phyloP scores from a whole-genome alignment of 805 yeast genomes.

The Cyberlindnera euphorbiae region DNA sequence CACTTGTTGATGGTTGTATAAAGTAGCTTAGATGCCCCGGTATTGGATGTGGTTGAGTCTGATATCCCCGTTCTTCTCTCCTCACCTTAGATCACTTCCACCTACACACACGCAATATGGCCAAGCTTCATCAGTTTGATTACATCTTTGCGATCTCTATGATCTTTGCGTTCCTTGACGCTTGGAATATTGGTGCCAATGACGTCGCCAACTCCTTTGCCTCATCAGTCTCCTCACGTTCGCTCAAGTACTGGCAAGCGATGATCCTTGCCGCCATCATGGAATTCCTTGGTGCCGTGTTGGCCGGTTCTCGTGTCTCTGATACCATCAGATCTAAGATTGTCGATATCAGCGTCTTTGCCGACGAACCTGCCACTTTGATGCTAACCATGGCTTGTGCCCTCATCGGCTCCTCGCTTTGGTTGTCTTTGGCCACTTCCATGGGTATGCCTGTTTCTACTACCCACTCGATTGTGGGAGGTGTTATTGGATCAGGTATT shows the following conservation, averaged over 20 bases:
- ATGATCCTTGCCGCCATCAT: constrained; percentile 65
- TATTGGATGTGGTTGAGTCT: too few species aligned
- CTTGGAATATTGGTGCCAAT: constrained; percentile 77
- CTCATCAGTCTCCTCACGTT: constrained; percentile 66
- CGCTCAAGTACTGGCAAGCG: constrained; percentile 70
- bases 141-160: constrained; percentile 65
- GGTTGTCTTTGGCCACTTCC: constrained; percentile 64
- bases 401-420: constrained; percentile 62
- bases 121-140: constrained; percentile 42
- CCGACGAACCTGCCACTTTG: constrained; percentile 58
- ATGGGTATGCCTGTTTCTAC: constrained; percentile 79
- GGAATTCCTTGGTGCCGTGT: constrained; percentile 72
- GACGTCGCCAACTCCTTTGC: constrained; percentile 81
- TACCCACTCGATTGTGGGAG: constrained; percentile 77
- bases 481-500: constrained; percentile 66
- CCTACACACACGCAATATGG: constrained; percentile 1
- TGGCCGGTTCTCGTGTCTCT: constrained; percentile 70
- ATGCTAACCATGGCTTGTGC: constrained; percentile 77
- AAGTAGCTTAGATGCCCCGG: too few species aligned
- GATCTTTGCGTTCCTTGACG: constrained; percentile 72
- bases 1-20: too few species aligned
- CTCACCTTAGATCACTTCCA: neutral
- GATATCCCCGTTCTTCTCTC: too few species aligned
- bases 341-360: constrained; percentile 46
- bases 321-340: constrained; percentile 68